These are phyloP conservation scores for Orbilia oligospora DNA, from an alignment of 2,329 filamentous ascomycete genomes.

Conservation along the genomic window DNA sequence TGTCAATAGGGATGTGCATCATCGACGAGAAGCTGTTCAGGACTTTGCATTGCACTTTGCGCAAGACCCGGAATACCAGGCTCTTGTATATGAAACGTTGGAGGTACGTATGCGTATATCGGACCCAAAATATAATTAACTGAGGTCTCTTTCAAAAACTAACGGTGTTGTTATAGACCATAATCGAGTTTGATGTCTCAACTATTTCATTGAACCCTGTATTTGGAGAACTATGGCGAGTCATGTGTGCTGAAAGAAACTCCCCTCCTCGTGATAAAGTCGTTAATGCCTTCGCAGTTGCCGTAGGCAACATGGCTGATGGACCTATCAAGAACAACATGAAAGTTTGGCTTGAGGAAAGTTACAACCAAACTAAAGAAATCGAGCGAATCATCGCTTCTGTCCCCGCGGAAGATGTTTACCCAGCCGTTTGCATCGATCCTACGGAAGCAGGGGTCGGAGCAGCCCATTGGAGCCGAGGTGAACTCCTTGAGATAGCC, in stretches of 20 bases:
- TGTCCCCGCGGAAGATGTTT: constrained; percentile 67
- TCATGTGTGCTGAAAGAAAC: constrained; percentile 70
- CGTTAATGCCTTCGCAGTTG: constrained; percentile 68
- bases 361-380: constrained; percentile 70
- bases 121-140: not conserved
- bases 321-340: constrained; percentile 66
- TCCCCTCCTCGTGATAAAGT: constrained; percentile 68
- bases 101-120: constrained; percentile 30
- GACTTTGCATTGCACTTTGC: constrained; percentile 53
- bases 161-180: constrained; percentile 63
- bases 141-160: not conserved
- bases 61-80: constrained; percentile 34
- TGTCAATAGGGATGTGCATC: constrained; percentile 48
- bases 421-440: constrained; percentile 71
- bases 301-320: constrained; percentile 67
- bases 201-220: constrained; percentile 70
- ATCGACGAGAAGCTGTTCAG: constrained; percentile 42
- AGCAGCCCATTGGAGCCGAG: constrained; percentile 67
- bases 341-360: constrained; percentile 71
- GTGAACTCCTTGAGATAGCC: constrained; percentile 71
- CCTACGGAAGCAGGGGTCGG: constrained; percentile 68
- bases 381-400: constrained; percentile 67
- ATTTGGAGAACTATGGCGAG: constrained; percentile 71
- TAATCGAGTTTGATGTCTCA: constrained; percentile 69
- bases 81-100: constrained; percentile 46